Percentiles rank a stretch among this genome's conserved stretches.
phyloP scores from a whole-genome alignment of 129 eudicot genomes.

The Scalesia atractyloides region DNA sequence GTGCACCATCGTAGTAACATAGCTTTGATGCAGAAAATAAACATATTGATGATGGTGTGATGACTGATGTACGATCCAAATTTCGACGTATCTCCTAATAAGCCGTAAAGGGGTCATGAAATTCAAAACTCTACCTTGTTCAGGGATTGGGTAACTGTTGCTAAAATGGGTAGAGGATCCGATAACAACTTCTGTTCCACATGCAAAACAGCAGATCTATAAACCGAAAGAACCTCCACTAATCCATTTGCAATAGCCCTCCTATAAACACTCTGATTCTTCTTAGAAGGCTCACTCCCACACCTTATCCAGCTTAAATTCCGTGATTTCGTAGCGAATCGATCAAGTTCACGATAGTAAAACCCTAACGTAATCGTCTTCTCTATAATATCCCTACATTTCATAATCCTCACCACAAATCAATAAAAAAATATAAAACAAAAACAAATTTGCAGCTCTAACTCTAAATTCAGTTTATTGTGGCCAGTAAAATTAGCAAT shows the following conservation, averaged over 20 bases:
- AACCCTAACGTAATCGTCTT: slow-evolving; percentile 82
- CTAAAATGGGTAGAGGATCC: slow-evolving; percentile 78
- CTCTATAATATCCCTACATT: slow-evolving; percentile 83
- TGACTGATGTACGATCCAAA: background rate
- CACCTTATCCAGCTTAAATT: slow-evolving; percentile 95
- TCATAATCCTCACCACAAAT: slow-evolving; percentile 27
- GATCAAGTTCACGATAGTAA: slow-evolving; percentile 87
- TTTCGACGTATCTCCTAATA: background rate
- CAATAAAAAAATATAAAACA: background rate
- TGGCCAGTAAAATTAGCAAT: background rate
- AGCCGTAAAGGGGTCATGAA: background rate
- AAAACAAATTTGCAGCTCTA: background rate
- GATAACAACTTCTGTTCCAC: slow-evolving; percentile 95
- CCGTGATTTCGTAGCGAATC: slow-evolving; percentile 76
- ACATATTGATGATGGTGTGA: background rate
- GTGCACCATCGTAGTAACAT: background rate
- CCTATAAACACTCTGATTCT: slow-evolving; percentile 78
- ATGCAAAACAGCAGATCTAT: slow-evolving; percentile 84
- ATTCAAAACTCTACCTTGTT: slow-evolving; percentile 57
- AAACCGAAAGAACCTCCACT: slow-evolving; percentile 85
- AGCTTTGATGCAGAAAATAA: slow-evolving; percentile 7
- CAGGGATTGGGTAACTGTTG: slow-evolving; percentile 85
- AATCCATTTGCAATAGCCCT: slow-evolving; percentile 94
- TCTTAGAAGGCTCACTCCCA: slow-evolving; percentile 44
- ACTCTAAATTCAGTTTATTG: background rate